phyloP scores from a whole-genome alignment of 768 basidiomycete species.

The Candolleomyces aberdarensis region DNA sequence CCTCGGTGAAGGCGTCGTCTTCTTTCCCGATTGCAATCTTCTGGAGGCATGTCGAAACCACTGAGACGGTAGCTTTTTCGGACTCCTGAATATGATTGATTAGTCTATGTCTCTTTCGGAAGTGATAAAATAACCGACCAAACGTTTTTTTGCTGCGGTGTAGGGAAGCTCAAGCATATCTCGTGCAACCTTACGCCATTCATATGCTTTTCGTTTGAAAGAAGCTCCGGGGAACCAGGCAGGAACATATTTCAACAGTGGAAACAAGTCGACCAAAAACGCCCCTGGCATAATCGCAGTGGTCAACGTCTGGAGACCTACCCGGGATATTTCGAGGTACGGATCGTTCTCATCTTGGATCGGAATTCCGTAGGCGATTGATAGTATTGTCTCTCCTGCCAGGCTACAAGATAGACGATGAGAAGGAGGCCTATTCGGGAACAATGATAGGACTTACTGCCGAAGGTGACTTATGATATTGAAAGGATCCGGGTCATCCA shows the following conservation, averaged over 20 bases:
- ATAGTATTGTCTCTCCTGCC: conserved; percentile 30
- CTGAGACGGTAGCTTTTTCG: conserved; percentile 13
- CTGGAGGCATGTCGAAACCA: conserved; percentile 14
- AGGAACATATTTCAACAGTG: conserved; percentile 25
- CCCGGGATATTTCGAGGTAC: conserved; percentile 23
- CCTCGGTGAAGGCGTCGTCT: conserved; percentile 13
- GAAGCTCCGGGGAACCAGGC: conserved; percentile 30
- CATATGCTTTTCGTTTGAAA: conserved; percentile 35
- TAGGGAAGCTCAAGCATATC: conserved; percentile 35
- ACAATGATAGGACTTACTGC: background rate
- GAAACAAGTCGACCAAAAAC: conserved; percentile 28
- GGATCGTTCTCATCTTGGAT: conserved; percentile 28
- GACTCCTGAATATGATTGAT: conserved; percentile 7
- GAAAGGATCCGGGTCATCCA: conserved; percentile 18
- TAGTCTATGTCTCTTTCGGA: background rate
- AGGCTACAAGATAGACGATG: conserved; percentile 19
- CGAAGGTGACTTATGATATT: background rate
- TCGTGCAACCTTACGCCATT: conserved; percentile 31
- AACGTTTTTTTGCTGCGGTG: conserved; percentile 20
- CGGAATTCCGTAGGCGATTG: conserved; percentile 32
- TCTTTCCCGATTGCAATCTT: conserved; percentile 6
- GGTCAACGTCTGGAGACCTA: conserved; percentile 16
- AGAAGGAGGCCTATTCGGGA: background rate
- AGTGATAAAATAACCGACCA: conserved; percentile 23
- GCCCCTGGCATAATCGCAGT: conserved; percentile 24